Percentiles rank a stretch among this genome's conserved stretches.
phyloP scores from a whole-genome alignment of 2,329 filamentous ascomycete species.

The Botryotinia calthae region DNA sequence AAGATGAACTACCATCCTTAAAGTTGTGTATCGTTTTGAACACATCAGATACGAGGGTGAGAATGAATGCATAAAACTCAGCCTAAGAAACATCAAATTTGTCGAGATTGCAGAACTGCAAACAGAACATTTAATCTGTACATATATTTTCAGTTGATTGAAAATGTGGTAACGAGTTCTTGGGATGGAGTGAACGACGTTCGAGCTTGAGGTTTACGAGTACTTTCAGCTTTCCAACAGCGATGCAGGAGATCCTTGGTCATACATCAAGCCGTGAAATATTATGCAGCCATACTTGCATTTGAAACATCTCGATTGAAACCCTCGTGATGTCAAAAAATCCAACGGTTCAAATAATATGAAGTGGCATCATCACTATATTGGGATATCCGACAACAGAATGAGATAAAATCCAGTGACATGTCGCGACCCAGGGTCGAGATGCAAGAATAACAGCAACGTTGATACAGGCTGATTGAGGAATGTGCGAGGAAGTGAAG shows the following conservation, averaged over 20 bases:
- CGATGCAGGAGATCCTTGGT: not conserved
- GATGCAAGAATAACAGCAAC: not conserved
- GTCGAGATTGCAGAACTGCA: not conserved
- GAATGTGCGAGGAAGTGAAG: not conserved
- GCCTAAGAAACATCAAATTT: not conserved
- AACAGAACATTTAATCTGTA: not conserved
- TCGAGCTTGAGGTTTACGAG: not conserved
- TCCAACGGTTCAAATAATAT: not conserved
- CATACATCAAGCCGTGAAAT: not conserved
- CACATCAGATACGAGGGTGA: not conserved
- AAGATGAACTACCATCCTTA: not conserved
- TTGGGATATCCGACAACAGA: not conserved
- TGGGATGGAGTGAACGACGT: not conserved
- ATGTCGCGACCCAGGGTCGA: not conserved
- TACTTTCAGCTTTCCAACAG: not conserved
- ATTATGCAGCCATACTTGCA: constrained; percentile 2
- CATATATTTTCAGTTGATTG: not conserved
- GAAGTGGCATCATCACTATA: not conserved
- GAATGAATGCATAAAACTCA: not conserved
- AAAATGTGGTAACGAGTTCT: not conserved
- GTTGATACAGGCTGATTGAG: not conserved
- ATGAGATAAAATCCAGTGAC: not conserved
- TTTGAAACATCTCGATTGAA: not conserved
- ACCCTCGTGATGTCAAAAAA: not conserved
- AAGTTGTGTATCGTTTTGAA: not conserved